A percentile compares a stretch with the other conserved stretches of the same genome.
Evolutionary conservation across 352 stramenopile species (phyloP).

Genomic region (Thalassiosira exigua): DNA sequence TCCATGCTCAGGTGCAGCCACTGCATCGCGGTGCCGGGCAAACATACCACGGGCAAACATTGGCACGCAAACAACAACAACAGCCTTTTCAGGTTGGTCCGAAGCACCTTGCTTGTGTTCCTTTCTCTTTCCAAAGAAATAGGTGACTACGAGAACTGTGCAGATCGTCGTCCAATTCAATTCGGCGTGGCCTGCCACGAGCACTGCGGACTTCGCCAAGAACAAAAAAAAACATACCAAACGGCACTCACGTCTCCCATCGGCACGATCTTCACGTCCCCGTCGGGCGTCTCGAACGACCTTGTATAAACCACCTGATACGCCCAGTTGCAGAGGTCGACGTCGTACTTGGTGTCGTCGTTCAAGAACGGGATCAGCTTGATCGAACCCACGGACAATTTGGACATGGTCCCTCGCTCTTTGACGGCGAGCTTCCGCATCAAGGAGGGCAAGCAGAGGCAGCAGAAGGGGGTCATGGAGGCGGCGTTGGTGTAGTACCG

Average conservation of each 20-base stretch:
- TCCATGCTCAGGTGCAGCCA: too few species aligned
- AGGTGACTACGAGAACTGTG: too few species aligned
- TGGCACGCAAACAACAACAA: too few species aligned
- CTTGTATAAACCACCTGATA: constrained; percentile 69
- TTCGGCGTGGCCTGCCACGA: too few species aligned
- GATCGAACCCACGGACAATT: constrained; percentile 40
- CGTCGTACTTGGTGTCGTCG: constrained; percentile 42
- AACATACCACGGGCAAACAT: too few species aligned
- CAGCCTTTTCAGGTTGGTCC: too few species aligned
- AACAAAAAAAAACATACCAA: too few species aligned
- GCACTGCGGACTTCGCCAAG: too few species aligned
- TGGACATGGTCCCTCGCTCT: constrained; percentile 45
- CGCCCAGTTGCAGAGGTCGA: constrained; percentile 48
- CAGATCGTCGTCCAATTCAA: too few species aligned
- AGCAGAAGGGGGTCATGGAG: constrained; percentile 65
- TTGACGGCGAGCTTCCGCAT: constrained; percentile 53
- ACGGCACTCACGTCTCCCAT: constrained; percentile 69
- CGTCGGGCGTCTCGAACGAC: constrained; percentile 39
- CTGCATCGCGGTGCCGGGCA: too few species aligned
- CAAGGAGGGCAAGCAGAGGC: constrained; percentile 55
- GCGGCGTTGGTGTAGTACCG: constrained; percentile 62
- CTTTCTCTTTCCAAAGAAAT: too few species aligned
- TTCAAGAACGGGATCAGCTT: constrained; percentile 48
- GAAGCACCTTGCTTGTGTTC: too few species aligned
- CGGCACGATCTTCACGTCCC: constrained; percentile 63